Base-by-base conservation (phyloP, 257 asterid species). In the Gentiana macrophylla region DNA sequence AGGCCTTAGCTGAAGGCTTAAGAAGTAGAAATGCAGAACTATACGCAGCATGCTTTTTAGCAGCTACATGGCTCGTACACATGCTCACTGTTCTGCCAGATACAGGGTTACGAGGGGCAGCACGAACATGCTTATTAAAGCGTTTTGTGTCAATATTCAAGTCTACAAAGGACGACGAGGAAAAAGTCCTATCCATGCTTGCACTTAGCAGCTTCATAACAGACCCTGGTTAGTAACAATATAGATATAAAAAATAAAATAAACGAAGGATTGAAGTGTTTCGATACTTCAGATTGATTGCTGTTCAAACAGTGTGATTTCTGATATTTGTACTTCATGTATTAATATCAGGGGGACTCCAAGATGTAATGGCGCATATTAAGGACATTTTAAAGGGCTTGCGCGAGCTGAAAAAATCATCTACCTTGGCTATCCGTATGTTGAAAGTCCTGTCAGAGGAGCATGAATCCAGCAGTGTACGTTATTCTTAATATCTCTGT, bases 71-170 rank as follows among this genome's bases (percentile, higher is more conserved):
- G 97, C 95, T 88, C 10, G 69, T 77, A 45, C 62, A 85, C 78
- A 85, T 83, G 86, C 81, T 85, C 35, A 75, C 78, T 41, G 13
- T 70, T 71, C 86, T 88, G 62, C 97, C 97, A 1, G 94, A 88
- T 66, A 88, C 95, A 0, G 97, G 94, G 48, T 59, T 88, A 37
- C 67, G 74, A 60, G 94, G 94, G 43, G 94, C 94, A 55, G 97
- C 97, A 4, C 81, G 97, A 15, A 75, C 79, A 49, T 82, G 97
- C 66, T 76, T 88, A 72, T 76, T 85, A 68, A 66, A 79, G 63
- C 77, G 44, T 57, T 85, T 85, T n/a, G 74, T 88, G 36, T 73
- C 85, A n/a, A 53, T 75, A 66, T 83, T 88, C 72, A 83, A 70
- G 66, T 75, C 86, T 12, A 68, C 80, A 24, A 74, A 74, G 57